These are phyloP conservation scores for Lasiodiplodia citricola DNA, from an alignment of 2,329 filamentous ascomycete species.

Conservation along the genomic window DNA sequence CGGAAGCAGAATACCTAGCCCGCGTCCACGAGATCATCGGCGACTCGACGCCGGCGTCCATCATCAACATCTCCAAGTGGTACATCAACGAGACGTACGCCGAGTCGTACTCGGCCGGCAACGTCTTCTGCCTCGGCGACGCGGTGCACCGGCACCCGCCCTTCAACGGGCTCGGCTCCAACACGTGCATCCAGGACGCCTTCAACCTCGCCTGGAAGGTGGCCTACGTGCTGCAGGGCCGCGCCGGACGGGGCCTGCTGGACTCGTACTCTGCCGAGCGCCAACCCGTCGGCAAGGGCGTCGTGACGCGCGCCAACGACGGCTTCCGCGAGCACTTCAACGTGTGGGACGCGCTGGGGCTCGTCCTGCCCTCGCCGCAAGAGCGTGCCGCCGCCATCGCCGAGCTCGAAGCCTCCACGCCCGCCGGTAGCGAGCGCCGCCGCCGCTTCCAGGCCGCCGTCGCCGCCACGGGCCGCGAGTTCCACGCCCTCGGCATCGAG, in stretches of 20 bases:
- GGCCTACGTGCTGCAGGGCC: conserved; percentile 37
- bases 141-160: conserved; percentile 37
- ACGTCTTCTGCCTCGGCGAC: conserved; percentile 33
- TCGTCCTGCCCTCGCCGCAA: conserved; percentile 46
- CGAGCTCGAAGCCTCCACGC: conserved; percentile 48
- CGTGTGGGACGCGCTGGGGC: conserved; percentile 55
- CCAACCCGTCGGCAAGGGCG: conserved; percentile 44
- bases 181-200: conserved; percentile 44
- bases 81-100: conserved; percentile 30
- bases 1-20: conserved; percentile 33
- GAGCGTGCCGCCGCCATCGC: conserved; percentile 47
- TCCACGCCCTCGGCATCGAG: conserved; percentile 63
- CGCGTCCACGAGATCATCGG: conserved; percentile 24
- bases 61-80: conserved; percentile 26
- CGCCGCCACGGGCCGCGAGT: conserved; percentile 54
- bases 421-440: conserved; percentile 47
- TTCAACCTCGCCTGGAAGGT: conserved; percentile 49
- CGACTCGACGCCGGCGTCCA: conserved; percentile 14
- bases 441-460: conserved; percentile 50
- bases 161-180: conserved; percentile 34
- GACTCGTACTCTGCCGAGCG: conserved; percentile 40
- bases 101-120: conserved; percentile 26
- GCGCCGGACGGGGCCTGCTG: conserved; percentile 36
- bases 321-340: conserved; percentile 58
- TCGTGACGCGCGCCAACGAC: conserved; percentile 64